Base-by-base conservation (phyloP, 2,329 filamentous ascomycete genomes). In the Penicillium sumatraense region DNA sequence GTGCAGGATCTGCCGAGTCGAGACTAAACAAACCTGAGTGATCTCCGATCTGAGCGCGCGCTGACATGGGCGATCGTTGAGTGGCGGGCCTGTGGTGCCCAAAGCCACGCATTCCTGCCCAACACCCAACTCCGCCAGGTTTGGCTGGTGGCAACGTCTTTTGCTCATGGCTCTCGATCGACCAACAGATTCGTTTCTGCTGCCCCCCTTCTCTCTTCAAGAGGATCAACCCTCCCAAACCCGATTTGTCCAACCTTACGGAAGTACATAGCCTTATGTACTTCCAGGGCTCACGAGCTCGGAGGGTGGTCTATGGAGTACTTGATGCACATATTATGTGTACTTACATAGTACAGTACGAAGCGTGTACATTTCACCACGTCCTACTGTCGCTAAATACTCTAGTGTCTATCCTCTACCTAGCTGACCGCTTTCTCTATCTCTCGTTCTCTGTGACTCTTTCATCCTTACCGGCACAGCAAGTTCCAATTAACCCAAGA, bases 61-160 rank as follows among this genome's bases (percentile, higher is more conserved):
- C 61, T 63, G 61, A 62, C 61, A 57, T 31, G 53, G 54, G 50
- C 57, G 55, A 53, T 51, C 52, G 50, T 47, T 59, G 61, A 64
- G 61, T 61, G 58, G 54, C 51, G 14, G 53, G 51, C 49, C 51
- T 53, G 51, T 53, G 49, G 57, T 73, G 71, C 71, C 72, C 70
- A 72, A 74, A 63, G 54, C 64, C 66, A 72, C 68, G 68, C 70
- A 74, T 74, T 68, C 59, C 61, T 72, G 71, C 72, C 72, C 72
- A 74, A 74, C 70, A 58, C 56, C 53, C 53, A 41, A 53, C 53
- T 54, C 48, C 49, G 27, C 46, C 33, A 53, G 48, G 16, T 35
- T 53, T 52, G 35, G 9, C 27, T 35, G 44, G 63, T 66, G 62
- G 63, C 63, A 60, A 64, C 57, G 55, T 50, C 38, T 46, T 40